These are phyloP conservation scores for Esteya vermicola DNA, from an alignment of 2,329 filamentous ascomycete genomes.

Conservation along the genomic window DNA sequence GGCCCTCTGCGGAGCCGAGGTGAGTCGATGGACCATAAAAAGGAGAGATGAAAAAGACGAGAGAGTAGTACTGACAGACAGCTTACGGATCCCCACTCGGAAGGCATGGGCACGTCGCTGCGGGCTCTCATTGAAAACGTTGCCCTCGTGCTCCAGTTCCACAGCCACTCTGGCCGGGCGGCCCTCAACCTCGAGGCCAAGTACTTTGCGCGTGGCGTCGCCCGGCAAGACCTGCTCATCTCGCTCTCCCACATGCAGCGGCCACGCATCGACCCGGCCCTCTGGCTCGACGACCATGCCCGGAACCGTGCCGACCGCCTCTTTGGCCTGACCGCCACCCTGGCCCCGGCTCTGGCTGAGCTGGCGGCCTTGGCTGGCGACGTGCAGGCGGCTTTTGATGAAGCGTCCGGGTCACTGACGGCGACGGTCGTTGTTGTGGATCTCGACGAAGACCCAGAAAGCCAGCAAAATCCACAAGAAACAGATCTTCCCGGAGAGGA, in stretches of 20 bases:
- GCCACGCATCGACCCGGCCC: slow-evolving; percentile 6
- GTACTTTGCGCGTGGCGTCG: slow-evolving; percentile 9
- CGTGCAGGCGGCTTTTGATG: slow-evolving; percentile 4
- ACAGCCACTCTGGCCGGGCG: slow-evolving; percentile 5
- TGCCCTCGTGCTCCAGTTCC: slow-evolving; percentile 6
- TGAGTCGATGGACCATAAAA: no score
- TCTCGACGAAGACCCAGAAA: no score
- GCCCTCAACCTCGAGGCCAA: slow-evolving; percentile 6
- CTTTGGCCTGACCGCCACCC: slow-evolving; percentile 6
- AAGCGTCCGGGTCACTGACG: no score
- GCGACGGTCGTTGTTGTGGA: no score
- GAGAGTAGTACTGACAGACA: background rate
- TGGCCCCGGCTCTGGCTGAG: slow-evolving; percentile 6
- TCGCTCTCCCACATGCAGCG: slow-evolving; percentile 8
- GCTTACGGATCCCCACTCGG: slow-evolving; percentile 7
- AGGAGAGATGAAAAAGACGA: background rate
- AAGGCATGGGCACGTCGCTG: slow-evolving; percentile 7
- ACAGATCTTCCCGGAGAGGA: no score
- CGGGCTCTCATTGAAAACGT: slow-evolving; percentile 9
- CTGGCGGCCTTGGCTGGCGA: slow-evolving; percentile 8
- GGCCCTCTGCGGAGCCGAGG: slow-evolving; percentile 11
- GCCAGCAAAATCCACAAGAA: no score
- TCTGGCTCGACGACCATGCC: slow-evolving; percentile 8
- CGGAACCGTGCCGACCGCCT: slow-evolving; percentile 9
- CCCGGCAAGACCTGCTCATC: slow-evolving; percentile 9